Base-by-base conservation (phyloP, 2,329 filamentous ascomycete species). In the Emergomyces pasteurianus region DNA sequence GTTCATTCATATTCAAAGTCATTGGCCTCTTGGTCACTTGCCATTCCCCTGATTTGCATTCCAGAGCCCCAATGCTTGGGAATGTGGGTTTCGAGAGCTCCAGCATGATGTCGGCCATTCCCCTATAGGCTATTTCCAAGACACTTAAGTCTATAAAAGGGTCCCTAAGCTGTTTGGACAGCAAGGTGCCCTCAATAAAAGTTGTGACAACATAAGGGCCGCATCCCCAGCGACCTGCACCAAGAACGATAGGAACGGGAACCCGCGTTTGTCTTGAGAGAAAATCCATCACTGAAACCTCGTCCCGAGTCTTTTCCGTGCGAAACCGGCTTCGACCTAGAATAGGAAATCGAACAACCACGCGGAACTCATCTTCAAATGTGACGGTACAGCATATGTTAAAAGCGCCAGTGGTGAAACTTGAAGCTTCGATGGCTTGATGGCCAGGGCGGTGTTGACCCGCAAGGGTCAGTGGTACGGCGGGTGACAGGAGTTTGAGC, bases 331-430 rank as follows among this genome's bases (percentile, higher is more conserved):
- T 52, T 53, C 58, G 47, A 47, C 58, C 58, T 36, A 59, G 58
- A 21, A 59, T 61, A 31, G 66, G 61, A 58, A 68, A 68, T 42
- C 63, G 62, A 65, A 68, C 63, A 43, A 65, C 43, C 8, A 58
- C 64, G 55, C 62, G 61, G 42, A 61, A 63, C 46, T 60, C 62
- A 59, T 67, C 66, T 40, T 66, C 65, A 59, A 65, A 66, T 38
- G 59, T 60, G 60, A 67, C 65, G 23, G 56, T 63, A 59, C 61
- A 65, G 60, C 66, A 67, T 38, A 66, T 63, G 60, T 67, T 67
- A 57, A 60, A 67, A 53, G 66, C 55, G 6, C 66, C 64, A 60
- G 58, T 63, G 23, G 47, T 63, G 31, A 56, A 46, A 56, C 46
- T 50, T 57, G 56, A 56, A 46, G 60, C 46, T 58, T 23, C 8